A percentile compares a stretch with the other conserved stretches of the same genome.
Evolutionary conservation across 306 rosid genomes (phyloP).

Genomic region (Quercus cerris): DNA sequence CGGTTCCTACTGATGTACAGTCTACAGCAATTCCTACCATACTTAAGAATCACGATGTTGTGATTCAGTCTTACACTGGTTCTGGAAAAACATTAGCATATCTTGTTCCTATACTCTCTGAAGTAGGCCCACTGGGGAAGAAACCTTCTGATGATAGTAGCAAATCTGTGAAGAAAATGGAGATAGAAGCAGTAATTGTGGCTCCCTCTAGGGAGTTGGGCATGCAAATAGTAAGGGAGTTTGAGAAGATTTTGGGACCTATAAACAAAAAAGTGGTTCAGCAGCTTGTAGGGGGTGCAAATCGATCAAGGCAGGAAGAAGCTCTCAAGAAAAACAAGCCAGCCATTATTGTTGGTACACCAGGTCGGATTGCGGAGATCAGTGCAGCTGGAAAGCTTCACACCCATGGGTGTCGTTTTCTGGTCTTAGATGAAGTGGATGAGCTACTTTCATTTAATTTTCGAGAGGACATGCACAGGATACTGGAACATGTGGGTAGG

Average conservation of each 20-base stretch:
- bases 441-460: slow-evolving; percentile 85
- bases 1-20: slow-evolving; percentile 81
- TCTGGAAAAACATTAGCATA: slow-evolving; percentile 92
- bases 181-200: slow-evolving; percentile 76
- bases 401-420: slow-evolving; percentile 72
- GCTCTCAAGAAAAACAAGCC: slow-evolving; percentile 90
- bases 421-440: slow-evolving; percentile 93
- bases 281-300: slow-evolving; percentile 98
- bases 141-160: slow-evolving; percentile 23
- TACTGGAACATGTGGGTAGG: slow-evolving; percentile 85
- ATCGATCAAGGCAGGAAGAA: slow-evolving; percentile 86
- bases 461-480: slow-evolving; percentile 91
- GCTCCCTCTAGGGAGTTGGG: slow-evolving; percentile 98
- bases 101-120: slow-evolving; percentile 74
- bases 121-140: slow-evolving; percentile 59
- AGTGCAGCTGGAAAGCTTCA: slow-evolving; percentile 92
- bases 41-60: slow-evolving; percentile 64
- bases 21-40: slow-evolving; percentile 81
- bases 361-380: slow-evolving; percentile 89
- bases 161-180: slow-evolving; percentile 53
- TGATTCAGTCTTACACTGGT: slow-evolving; percentile 95
- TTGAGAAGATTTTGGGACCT: slow-evolving; percentile 82
- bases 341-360: slow-evolving; percentile 88
- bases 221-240: slow-evolving; percentile 97
- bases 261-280: slow-evolving; percentile 67